These are phyloP conservation scores for Penicillium sp. DNA, from an alignment of 2,329 filamentous ascomycete genomes.

Conservation along the genomic window DNA sequence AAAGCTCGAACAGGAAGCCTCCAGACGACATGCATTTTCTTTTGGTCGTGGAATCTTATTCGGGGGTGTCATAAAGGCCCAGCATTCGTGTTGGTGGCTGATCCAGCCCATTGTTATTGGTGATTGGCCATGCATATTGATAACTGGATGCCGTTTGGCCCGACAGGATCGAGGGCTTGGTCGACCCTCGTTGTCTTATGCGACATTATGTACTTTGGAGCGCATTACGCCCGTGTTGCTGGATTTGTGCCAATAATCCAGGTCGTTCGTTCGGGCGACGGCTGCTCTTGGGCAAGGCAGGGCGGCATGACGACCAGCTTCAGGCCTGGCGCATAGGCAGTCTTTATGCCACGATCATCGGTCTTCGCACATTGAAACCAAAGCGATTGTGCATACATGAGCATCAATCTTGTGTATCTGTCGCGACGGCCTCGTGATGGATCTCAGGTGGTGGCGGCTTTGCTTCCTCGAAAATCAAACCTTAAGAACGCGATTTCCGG, in stretches of 20 bases:
- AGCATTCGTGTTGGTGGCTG: background rate
- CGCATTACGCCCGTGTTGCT: background rate
- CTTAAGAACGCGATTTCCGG: background rate
- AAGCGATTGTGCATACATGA: too few relatives aligned
- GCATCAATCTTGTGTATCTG: background rate
- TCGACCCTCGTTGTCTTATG: background rate
- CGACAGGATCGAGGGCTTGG: background rate
- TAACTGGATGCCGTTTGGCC: too few relatives aligned
- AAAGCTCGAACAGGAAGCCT: background rate
- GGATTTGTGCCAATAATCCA: background rate
- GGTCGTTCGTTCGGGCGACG: background rate
- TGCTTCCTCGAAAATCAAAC: background rate
- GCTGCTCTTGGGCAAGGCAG: background rate
- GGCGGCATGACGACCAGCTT: too few relatives aligned
- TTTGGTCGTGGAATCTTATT: background rate
- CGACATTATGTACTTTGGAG: background rate
- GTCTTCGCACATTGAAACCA: background rate
- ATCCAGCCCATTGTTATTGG: background rate
- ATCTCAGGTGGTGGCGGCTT: background rate
- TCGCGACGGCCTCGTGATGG: background rate
- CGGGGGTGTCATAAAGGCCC: too few relatives aligned
- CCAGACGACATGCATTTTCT: background rate
- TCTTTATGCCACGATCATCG: background rate
- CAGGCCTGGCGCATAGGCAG: too few relatives aligned
- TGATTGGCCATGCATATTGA: too few relatives aligned